Evolutionary conservation across 768 basidiomycete species (phyloP), one percentile per base, ranked within the genome.

Genomic region (Amanita jacksonii): DNA sequence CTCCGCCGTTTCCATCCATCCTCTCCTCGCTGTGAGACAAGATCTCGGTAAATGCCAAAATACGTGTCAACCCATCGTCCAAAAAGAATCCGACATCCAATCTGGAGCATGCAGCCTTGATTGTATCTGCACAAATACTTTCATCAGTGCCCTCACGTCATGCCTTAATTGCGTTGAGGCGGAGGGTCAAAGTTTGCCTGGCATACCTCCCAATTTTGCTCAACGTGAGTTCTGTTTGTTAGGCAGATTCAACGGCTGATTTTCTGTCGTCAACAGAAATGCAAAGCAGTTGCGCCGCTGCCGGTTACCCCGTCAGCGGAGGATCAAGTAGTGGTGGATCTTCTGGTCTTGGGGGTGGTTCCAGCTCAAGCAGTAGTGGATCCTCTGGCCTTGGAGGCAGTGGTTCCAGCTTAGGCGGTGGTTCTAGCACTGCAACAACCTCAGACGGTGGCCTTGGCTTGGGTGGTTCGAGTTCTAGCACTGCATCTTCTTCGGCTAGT

Each of bases 251-350:
- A 10, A 24, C 8, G 28, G 15, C 36, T 20, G 12, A 18, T 28
- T 22, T 20, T 30, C n/a, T 38, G n/a, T n/a, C n/a, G n/a, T 20
- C 28, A 22, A 16, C 9, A 45, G 44, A 38, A 16, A 18, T 38
- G 8, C 5, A 12, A 6, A 20, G 22, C 25, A 10, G 13, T 10
- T 45, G 44, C 12, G 22, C 9, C 0, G 3, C 13, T 4, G 44
- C 44, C 18, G 44, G 44, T 3, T 38, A 20, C 35, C 28, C 44
- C 10, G 44, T 45, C n/a, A 38, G 18, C 18, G 35, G 35, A 16
- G 18, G 13, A 8, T 36, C 34, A 7, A 19, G 24, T 28, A 32
- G 41, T 16, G 19, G 38, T 23, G 38, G 38, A 3, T 36, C 34
- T 19, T 3, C 38, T 13, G 20, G 20, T 8, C 15, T n/a, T n/a